Evolutionary conservation across 2,329 filamentous ascomycete species (phyloP), one percentile per base, ranked within the genome.

Genomic region (Trichoderma guizhouense): DNA sequence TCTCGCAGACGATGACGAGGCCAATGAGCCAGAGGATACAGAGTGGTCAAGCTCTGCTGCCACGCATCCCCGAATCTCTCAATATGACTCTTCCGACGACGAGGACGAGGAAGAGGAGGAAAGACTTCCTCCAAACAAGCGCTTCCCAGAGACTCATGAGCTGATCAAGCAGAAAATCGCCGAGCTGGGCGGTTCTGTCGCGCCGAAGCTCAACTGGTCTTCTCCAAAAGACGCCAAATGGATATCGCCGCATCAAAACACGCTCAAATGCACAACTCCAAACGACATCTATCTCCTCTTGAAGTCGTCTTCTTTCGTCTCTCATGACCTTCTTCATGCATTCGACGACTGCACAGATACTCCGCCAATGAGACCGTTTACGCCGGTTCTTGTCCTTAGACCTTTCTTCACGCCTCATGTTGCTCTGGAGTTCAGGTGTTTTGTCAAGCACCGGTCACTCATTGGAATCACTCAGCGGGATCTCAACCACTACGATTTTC

Each of bases 121-220:
- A 15, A 77, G 75, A 12, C 60, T 84, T 3, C 86, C 81, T 3
- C 88, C 89, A 26, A 86, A 90, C 79, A 77, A 84, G 76, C 84
- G 88, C 47, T 90, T 93, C 82, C 82, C 90, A 9, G 91, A 93
- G 43, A 88, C 95, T 2, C 96, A 99, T 81, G 85, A 90, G 58
- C 82, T 88, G 71, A 94, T 99, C 80, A 92, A 91, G 79, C 85
- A 89, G 28, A 92, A 89, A 55, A 98, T 99, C 74, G 82, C 86
- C 14, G 92, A 95, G 76, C 87, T 98, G 1, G 95, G 93, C 18
- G 95, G 95, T 72, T 90, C 91, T 73, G 95, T 97, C 9, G 91
- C 92, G 2, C 96, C 96, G 0, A 99, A 99, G 82, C 85, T 99
- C 61, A 98, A 98, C 84, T 99, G 96, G 96, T 98, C 95, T 7